These are phyloP conservation scores for Suaeda aralocaspica DNA, from an alignment of 148 eudicot genomes.

Conservation along the genomic window DNA sequence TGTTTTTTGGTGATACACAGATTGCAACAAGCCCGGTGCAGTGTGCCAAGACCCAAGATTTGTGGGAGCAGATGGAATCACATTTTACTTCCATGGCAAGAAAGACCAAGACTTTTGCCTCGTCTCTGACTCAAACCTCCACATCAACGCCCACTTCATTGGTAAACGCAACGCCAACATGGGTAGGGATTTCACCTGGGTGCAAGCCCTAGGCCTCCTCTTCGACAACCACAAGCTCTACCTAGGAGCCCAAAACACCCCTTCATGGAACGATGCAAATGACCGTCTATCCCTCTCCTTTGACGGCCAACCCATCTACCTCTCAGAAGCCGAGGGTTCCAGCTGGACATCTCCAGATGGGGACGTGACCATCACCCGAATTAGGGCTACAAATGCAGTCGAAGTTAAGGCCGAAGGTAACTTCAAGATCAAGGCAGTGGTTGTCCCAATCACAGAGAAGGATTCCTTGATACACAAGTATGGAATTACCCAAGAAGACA, in stretches of 20 bases:
- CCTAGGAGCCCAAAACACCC: conserved; percentile 48
- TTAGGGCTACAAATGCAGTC: conserved; percentile 43
- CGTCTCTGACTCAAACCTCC: conserved; percentile 56
- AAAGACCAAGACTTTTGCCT: conserved; percentile 55
- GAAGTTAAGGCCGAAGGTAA: conserved; percentile 55
- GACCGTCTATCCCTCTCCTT: conserved; percentile 45
- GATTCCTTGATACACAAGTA: conserved; percentile 66
- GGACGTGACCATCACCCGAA: conserved; percentile 33
- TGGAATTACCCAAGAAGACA: conserved; percentile 62
- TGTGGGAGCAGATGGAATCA: conserved; percentile 43
- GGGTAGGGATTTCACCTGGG: conserved; percentile 72
- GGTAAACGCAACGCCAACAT: conserved; percentile 45
- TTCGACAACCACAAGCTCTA: conserved; percentile 46
- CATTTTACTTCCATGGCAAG: conserved; percentile 58
- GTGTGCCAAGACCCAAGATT: conserved; percentile 58
- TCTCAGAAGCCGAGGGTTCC: conserved; percentile 40
- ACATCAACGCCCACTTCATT: conserved; percentile 62
- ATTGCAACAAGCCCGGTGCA: conserved; percentile 57
- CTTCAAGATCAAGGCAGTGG: conserved; percentile 64
- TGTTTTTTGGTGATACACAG: conserved; percentile 18
- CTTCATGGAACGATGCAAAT: conserved; percentile 41
- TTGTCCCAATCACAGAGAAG: conserved; percentile 55
- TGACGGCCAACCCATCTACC: conserved; percentile 41
- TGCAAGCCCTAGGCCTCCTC: conserved; percentile 55
- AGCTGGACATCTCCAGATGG: conserved; percentile 33